phyloP scores from a whole-genome alignment of 2,329 filamentous ascomycete species.

The Metarhizium robertsii region DNA sequence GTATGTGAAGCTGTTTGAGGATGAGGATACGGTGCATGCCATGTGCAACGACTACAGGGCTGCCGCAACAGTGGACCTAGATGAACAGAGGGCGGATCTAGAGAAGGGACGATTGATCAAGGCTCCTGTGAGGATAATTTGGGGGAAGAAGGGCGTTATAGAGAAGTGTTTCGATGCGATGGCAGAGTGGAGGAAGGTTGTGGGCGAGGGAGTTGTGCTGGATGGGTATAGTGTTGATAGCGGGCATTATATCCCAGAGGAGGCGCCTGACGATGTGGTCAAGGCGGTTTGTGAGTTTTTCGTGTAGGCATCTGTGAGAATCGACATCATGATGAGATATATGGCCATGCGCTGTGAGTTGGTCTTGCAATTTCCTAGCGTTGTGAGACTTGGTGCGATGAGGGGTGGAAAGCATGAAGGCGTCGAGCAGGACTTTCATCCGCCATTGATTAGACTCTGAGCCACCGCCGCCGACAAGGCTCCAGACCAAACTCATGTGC shows the following conservation, averaged over 20 bases:
- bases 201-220: constrained; percentile 23
- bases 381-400: too few relatives aligned
- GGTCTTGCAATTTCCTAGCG: neutral
- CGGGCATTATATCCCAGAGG: constrained; percentile 42
- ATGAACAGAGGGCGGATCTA: constrained; percentile 37
- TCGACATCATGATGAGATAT: neutral
- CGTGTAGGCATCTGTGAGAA: constrained; percentile 2
- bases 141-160: constrained; percentile 38
- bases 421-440: too few relatives aligned
- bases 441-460: too few relatives aligned
- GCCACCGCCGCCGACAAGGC: too few relatives aligned
- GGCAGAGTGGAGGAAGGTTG: constrained; percentile 41
- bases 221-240: constrained; percentile 33
- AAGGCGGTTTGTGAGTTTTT: constrained; percentile 31
- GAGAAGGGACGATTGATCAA: constrained; percentile 31
- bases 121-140: constrained; percentile 39
- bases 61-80: constrained; percentile 40
- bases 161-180: constrained; percentile 39
- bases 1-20: constrained; percentile 32
- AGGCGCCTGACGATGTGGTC: constrained; percentile 37
- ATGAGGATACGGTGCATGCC: constrained; percentile 32
- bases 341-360: neutral
- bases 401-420: too few relatives aligned
- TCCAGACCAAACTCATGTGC: too few relatives aligned
- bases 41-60: constrained; percentile 50